Conservation (phyloP, 1,284 basidiomycete genomes). For the Naganishia sp. region DNA sequence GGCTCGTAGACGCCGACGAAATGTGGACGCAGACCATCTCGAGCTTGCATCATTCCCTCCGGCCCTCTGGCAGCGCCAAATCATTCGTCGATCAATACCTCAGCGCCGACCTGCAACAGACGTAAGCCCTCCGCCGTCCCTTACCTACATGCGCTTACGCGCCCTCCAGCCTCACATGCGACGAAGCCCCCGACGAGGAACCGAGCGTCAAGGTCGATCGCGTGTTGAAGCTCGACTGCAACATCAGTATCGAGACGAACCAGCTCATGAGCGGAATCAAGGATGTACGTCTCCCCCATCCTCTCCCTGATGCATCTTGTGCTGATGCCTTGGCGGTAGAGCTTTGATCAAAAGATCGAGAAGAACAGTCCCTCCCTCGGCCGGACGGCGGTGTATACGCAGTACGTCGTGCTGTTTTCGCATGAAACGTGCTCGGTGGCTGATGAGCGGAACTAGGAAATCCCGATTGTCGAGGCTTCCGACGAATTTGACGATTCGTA, state of each 20-base stretch:
- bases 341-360: conserved; percentile 79
- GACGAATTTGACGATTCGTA: conserved; percentile 72
- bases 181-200: conserved; percentile 78
- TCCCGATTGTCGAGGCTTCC: conserved; percentile 84
- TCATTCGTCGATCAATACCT: conserved; percentile 81
- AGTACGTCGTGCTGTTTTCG: conserved; percentile 48
- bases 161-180: conserved; percentile 65
- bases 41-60: conserved; percentile 67
- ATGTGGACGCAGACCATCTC: conserved; percentile 86
- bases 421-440: too few relatives aligned
- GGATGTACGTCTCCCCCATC: conserved; percentile 61
- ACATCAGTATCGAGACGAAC: conserved; percentile 82
- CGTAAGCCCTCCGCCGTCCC: conserved; percentile 60
- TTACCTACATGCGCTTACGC: neutral
- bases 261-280: conserved; percentile 85
- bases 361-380: conserved; percentile 79
- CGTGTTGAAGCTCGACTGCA: conserved; percentile 88
- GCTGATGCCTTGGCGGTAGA: conserved; percentile 55
- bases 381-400: conserved; percentile 80
- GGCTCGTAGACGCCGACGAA: conserved; percentile 81
- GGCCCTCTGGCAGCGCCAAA: conserved; percentile 47
- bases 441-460: conserved; percentile 47
- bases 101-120: conserved; percentile 75
- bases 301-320: neutral
- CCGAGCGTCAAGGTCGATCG: conserved; percentile 67